Conservation (phyloP, 495 filamentous ascomycete genomes). For the Terfezia boudieri region DNA sequence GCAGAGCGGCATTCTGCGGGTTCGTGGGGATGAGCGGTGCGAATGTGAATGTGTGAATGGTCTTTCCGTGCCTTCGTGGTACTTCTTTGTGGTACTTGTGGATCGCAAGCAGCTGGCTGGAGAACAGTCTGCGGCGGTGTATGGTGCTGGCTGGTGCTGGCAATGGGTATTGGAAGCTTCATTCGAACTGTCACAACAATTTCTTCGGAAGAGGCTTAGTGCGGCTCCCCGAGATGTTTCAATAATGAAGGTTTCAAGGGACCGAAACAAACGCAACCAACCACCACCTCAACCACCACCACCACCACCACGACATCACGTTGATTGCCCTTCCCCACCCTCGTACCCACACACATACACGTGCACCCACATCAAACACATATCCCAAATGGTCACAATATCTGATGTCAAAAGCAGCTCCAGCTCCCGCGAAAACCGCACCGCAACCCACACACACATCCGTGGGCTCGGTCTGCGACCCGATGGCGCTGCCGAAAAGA, state of each 20-base stretch:
- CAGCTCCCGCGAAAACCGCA: conserved; percentile 76
- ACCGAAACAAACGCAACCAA: not conserved
- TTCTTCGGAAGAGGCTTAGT: not conserved
- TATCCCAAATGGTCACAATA: conserved; percentile 59
- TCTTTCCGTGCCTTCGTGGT: too few relatives aligned
- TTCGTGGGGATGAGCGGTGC: not conserved
- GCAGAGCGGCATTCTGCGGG: conserved; percentile 10
- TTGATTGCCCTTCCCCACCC: not conserved
- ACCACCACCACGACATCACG: not conserved
- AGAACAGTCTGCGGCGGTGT: too few relatives aligned
- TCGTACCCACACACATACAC: not conserved
- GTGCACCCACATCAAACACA: not conserved
- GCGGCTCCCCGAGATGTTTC: not conserved
- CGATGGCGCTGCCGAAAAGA: conserved; percentile 59
- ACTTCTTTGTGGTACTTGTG: too few relatives aligned
- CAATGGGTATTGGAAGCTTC: too few relatives aligned
- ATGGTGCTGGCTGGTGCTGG: too few relatives aligned
- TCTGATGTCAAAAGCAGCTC: conserved; percentile 71
- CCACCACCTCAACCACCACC: not conserved
- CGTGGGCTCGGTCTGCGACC: conserved; percentile 66
- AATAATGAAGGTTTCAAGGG: not conserved
- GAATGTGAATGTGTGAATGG: too few relatives aligned
- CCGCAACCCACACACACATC: conserved; percentile 91
- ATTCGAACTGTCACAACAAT: too few relatives aligned
- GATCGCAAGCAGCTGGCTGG: too few relatives aligned